Percentiles rank a stretch among this genome's conserved stretches.
Evolutionary conservation across 345 rosid genomes (phyloP).

Genomic region (Microcos paniculata): DNA sequence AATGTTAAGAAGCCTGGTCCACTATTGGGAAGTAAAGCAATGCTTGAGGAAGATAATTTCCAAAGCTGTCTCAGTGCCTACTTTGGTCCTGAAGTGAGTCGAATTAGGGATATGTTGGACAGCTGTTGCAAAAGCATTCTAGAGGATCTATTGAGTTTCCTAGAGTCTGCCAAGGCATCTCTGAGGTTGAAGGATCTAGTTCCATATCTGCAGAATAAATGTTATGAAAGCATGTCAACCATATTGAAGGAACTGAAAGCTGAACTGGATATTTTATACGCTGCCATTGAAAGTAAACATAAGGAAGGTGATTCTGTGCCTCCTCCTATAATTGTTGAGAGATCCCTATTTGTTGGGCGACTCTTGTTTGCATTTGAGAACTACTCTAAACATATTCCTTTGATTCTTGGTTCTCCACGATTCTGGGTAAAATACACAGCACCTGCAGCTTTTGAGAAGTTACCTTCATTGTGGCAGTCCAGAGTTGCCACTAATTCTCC

Average conservation of each 20-base stretch:
- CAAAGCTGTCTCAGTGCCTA: constrained; percentile 77
- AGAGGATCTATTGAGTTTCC: constrained; percentile 82
- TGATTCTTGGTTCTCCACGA: constrained; percentile 91
- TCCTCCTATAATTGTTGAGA: constrained; percentile 70
- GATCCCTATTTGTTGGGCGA: constrained; percentile 90
- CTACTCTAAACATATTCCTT: constrained; percentile 77
- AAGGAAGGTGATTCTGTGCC: constrained; percentile 39
- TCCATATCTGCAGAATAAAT: constrained; percentile 73
- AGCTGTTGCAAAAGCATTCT: constrained; percentile 66
- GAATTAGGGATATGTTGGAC: constrained; percentile 84
- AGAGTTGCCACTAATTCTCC: constrained; percentile 42
- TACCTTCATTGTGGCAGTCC: constrained; percentile 65
- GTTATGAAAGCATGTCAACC: constrained; percentile 71
- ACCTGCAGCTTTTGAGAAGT: constrained; percentile 60
- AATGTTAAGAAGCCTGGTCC: constrained; percentile 50
- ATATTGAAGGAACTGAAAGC: constrained; percentile 61
- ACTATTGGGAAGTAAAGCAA: constrained; percentile 43
- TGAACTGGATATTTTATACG: constrained; percentile 61
- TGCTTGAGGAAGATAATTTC: constrained; percentile 65
- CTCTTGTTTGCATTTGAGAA: constrained; percentile 80
- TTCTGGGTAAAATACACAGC: constrained; percentile 75
- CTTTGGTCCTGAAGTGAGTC: constrained; percentile 88
- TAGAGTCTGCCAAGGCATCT: constrained; percentile 91
- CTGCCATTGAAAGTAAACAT: constrained; percentile 45
- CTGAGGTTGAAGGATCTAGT: constrained; percentile 77